Percentiles rank a stretch among this genome's conserved stretches.
Conservation (phyloP, 371 early-diverging fungal genomes). For the Pancytospora philotis region DNA sequence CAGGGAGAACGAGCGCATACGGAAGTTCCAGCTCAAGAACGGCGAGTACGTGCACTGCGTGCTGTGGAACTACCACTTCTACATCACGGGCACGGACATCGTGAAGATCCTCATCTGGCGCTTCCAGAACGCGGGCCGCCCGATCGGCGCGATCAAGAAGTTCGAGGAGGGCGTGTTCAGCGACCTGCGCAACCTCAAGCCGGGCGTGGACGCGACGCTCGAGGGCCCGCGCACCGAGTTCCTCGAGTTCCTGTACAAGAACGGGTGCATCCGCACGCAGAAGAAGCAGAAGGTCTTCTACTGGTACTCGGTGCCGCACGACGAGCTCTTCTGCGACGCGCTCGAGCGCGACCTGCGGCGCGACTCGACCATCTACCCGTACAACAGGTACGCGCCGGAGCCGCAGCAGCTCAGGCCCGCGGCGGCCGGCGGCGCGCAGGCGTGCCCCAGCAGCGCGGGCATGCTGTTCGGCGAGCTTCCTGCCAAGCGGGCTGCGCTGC, state of each 20-base stretch:
- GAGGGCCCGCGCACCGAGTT: constrained; percentile 88
- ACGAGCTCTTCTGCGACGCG: constrained; percentile 85
- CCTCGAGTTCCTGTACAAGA: constrained; percentile 86
- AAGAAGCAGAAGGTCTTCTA: constrained; percentile 96
- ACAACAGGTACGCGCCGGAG: constrained; percentile 54
- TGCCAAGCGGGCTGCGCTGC: too few relatives aligned
- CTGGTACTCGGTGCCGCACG: constrained; percentile 93
- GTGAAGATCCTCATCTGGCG: constrained; percentile 82
- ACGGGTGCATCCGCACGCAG: constrained; percentile 93
- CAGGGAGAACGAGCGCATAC: constrained; percentile 58
- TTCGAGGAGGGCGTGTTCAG: constrained; percentile 96
- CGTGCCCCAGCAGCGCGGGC: not conserved
- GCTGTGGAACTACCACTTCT: constrained; percentile 61
- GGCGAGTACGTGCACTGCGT: constrained; percentile 61
- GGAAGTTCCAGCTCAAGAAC: constrained; percentile 60
- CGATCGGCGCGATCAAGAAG: constrained; percentile 79
- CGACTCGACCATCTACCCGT: constrained; percentile 62
- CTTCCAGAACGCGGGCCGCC: constrained; percentile 75
- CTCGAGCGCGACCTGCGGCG: constrained; percentile 91
- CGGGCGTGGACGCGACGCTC: constrained; percentile 82
- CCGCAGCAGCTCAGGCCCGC: not conserved
- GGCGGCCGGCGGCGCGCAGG: not conserved
- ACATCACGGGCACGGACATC: constrained; percentile 83
- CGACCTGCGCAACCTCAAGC: constrained; percentile 89
- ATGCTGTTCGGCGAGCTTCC: not conserved